phyloP scores from a whole-genome alignment of 2,329 filamentous ascomycete genomes.

The Pseudogymnoascus sp. region DNA sequence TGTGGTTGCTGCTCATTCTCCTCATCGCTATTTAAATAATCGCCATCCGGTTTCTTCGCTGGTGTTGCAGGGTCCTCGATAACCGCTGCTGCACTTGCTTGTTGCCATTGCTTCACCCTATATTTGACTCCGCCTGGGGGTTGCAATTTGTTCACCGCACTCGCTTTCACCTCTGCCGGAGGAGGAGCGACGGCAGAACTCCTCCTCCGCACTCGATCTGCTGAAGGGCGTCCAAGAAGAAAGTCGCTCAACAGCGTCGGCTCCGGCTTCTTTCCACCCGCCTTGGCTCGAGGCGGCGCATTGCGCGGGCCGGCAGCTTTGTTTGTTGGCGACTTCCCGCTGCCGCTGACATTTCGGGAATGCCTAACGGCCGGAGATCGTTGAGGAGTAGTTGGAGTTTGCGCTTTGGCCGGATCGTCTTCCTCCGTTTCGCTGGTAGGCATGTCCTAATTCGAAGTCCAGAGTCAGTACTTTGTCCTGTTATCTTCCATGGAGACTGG shows the following conservation, averaged over 20 bases:
- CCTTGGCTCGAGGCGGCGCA: conserved; percentile 22
- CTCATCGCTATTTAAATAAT: not conserved
- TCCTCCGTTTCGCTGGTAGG: conserved; percentile 5
- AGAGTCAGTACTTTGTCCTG: not conserved
- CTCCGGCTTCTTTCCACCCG: conserved; percentile 26
- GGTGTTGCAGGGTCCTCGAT: conserved; percentile 43
- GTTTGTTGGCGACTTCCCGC: conserved; percentile 16
- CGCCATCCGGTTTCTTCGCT: conserved; percentile 46
- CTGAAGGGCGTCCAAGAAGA: conserved; percentile 48
- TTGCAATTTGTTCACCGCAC: conserved; percentile 50
- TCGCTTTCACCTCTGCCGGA: conserved; percentile 46
- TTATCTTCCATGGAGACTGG: not conserved
- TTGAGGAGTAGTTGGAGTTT: conserved; percentile 14
- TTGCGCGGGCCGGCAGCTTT: conserved; percentile 21
- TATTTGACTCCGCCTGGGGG: conserved; percentile 64
- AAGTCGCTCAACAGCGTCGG: conserved; percentile 51
- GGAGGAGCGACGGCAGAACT: conserved; percentile 45
- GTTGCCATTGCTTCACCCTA: conserved; percentile 80
- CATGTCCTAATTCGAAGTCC: conserved; percentile 9
- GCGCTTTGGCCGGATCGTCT: conserved; percentile 11
- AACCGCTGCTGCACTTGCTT: conserved; percentile 62
- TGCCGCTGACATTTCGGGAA: conserved; percentile 18
- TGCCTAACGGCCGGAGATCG: conserved; percentile 16
- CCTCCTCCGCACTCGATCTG: conserved; percentile 50
- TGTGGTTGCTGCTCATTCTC: not conserved